Conservation (phyloP, 306 rosid species). For the Quercus rubra region DNA sequence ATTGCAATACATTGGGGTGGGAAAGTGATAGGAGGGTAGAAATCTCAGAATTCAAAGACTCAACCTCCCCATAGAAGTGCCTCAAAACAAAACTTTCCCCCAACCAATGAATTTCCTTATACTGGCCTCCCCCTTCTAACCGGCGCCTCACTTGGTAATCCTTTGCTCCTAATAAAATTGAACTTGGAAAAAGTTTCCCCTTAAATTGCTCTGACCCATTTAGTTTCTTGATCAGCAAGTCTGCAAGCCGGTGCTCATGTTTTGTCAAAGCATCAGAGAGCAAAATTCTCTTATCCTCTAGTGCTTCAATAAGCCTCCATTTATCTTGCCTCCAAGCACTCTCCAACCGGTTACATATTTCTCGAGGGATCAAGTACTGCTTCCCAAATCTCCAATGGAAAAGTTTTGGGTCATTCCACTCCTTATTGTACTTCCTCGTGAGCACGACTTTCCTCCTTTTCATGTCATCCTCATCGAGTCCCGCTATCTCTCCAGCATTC, state of each 20-base stretch:
- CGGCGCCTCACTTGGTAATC: constrained; percentile 68
- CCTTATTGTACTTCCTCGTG: constrained; percentile 56
- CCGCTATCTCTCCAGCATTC: constrained; percentile 64
- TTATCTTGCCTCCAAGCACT: constrained; percentile 72
- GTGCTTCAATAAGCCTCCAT: constrained; percentile 66
- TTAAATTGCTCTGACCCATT: constrained; percentile 29
- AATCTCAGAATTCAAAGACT: constrained; percentile 45
- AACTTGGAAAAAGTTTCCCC: constrained; percentile 45
- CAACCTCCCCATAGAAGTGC: constrained; percentile 54
- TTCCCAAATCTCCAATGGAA: constrained; percentile 90
- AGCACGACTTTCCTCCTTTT: constrained; percentile 59
- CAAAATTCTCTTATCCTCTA: constrained; percentile 45
- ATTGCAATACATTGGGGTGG: constrained; percentile 73
- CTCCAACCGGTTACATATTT: constrained; percentile 52
- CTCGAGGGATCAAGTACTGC: constrained; percentile 77
- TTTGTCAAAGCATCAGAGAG: constrained; percentile 22
- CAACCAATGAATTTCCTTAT: constrained; percentile 86
- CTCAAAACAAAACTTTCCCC: constrained; percentile 76
- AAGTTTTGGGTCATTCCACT: constrained; percentile 78
- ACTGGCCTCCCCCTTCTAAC: constrained; percentile 56
- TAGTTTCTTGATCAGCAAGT: constrained; percentile 49
- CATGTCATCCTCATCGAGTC: constrained; percentile 68
- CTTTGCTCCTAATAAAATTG: constrained; percentile 46
- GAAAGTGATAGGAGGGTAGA: constrained; percentile 52
- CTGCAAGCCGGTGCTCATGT: constrained; percentile 50